Conservation (phyloP, 352 stramenopile species). For the Pythium phragmitis region DNA sequence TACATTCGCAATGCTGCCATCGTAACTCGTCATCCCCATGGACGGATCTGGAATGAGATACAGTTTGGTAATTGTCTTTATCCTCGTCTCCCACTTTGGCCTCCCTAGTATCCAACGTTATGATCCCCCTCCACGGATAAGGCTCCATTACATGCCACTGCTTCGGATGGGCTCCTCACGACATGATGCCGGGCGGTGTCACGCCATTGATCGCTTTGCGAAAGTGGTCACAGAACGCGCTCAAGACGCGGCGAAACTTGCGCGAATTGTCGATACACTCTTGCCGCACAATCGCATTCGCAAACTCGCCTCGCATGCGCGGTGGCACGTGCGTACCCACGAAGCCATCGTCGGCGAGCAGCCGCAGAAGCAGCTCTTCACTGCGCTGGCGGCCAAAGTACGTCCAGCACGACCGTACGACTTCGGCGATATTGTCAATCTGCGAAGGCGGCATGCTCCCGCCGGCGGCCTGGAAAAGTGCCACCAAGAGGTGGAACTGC, state of each 20-base stretch:
- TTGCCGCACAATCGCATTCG: conserved; percentile 51
- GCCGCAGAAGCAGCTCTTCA: conserved; percentile 55
- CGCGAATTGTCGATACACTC: conserved; percentile 71
- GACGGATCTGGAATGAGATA: too few species aligned
- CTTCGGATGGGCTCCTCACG: conserved; percentile 7
- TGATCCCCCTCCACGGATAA: neutral
- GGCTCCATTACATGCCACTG: neutral
- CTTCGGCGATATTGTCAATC: conserved; percentile 65
- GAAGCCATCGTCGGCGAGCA: conserved; percentile 64
- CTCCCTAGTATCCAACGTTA: too few species aligned
- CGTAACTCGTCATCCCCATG: too few species aligned
- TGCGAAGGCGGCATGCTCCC: conserved; percentile 57
- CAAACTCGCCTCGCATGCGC: conserved; percentile 56
- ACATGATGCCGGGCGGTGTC: conserved; percentile 18
- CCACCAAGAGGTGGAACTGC: conserved; percentile 67
- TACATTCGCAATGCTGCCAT: too few species aligned
- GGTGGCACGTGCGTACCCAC: conserved; percentile 55
- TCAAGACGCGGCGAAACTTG: conserved; percentile 79
- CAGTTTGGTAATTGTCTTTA: neutral
- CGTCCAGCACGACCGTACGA: conserved; percentile 71
- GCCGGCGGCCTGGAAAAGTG: conserved; percentile 62
- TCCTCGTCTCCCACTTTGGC: neutral
- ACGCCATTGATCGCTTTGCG: conserved; percentile 45
- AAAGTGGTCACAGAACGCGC: conserved; percentile 78
- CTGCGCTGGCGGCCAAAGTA: conserved; percentile 65